These are phyloP conservation scores for Roridomyces roridus DNA, from an alignment of 768 basidiomycete genomes.

Conservation along the genomic window DNA sequence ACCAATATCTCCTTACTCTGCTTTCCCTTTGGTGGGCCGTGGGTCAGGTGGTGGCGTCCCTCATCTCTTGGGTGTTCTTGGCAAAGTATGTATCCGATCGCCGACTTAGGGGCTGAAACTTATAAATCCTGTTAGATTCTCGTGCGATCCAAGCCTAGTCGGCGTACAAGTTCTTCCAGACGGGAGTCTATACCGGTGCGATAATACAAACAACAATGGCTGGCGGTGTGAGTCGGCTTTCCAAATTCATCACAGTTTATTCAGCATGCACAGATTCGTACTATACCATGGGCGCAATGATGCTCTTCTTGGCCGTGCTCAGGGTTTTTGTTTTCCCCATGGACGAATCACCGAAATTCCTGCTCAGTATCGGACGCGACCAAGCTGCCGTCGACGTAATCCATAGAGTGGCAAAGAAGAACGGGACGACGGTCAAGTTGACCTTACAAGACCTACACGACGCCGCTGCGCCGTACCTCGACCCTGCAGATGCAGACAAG, in stretches of 20 bases:
- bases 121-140: slow-evolving; percentile 3
- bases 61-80: slow-evolving; percentile 66
- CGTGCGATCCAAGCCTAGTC: slow-evolving; percentile 49
- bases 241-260: slow-evolving; percentile 30
- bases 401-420: slow-evolving; percentile 57
- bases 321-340: slow-evolving; percentile 61
- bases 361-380: slow-evolving; percentile 61
- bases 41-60: slow-evolving; percentile 10
- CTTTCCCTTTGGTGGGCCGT: slow-evolving; percentile 67
- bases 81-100: slow-evolving; percentile 44
- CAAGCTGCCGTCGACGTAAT: slow-evolving; percentile 57
- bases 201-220: slow-evolving; percentile 52
- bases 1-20: slow-evolving; percentile 65
- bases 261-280: slow-evolving; percentile 54
- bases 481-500: too few relatives aligned
- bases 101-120: not conserved
- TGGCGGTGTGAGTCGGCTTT: slow-evolving; percentile 59
- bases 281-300: slow-evolving; percentile 64
- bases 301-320: slow-evolving; percentile 55
- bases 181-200: slow-evolving; percentile 36
- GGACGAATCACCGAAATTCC: slow-evolving; percentile 65
- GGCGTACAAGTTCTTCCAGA: slow-evolving; percentile 44
- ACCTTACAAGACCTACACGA: slow-evolving; percentile 51
- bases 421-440: slow-evolving; percentile 48
- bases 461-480: slow-evolving; percentile 25